Conservation (phyloP, 768 basidiomycete species). For the Piloderma croceum region DNA sequence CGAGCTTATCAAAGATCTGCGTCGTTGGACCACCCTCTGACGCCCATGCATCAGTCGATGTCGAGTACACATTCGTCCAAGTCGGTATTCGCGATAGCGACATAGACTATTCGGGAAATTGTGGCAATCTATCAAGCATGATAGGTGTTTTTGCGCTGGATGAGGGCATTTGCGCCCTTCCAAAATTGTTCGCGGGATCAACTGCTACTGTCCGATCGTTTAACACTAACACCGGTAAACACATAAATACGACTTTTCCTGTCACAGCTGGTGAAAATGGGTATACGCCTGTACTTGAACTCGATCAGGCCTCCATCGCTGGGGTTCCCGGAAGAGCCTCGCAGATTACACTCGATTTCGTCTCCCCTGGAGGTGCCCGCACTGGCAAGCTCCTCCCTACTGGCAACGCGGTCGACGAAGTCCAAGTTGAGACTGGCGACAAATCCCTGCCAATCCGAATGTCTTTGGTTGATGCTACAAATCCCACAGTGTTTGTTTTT, state of each 20-base stretch:
- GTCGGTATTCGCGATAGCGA: conserved; percentile 52
- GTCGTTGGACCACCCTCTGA: conserved; percentile 51
- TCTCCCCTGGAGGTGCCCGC: conserved; percentile 60
- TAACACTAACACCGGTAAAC: conserved; percentile 70
- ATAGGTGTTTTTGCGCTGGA: conserved; percentile 71
- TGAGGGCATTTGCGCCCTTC: conserved; percentile 44
- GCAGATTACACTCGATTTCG: conserved; percentile 59
- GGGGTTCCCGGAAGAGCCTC: conserved; percentile 67
- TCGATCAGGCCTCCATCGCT: conserved; percentile 51
- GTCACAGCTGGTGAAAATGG: conserved; percentile 28
- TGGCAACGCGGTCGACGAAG: conserved; percentile 39
- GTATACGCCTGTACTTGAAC: conserved; percentile 38
- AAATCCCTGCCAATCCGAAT: conserved; percentile 26
- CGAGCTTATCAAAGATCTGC: conserved; percentile 69
- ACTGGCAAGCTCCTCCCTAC: conserved; percentile 70
- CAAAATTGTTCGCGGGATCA: conserved; percentile 5
- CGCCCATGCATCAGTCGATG: conserved; percentile 44
- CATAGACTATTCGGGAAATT: conserved; percentile 70
- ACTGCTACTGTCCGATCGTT: conserved; percentile 48
- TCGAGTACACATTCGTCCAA: conserved; percentile 69
- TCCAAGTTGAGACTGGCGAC: conserved; percentile 28
- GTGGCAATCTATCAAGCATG: conserved; percentile 70
- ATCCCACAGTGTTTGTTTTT: conserved; percentile 63
- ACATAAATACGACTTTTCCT: conserved; percentile 69
- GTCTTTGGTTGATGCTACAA: conserved; percentile 68